Base-by-base conservation (phyloP, 352 stramenopile species). In the Vaucheria bursata region DNA sequence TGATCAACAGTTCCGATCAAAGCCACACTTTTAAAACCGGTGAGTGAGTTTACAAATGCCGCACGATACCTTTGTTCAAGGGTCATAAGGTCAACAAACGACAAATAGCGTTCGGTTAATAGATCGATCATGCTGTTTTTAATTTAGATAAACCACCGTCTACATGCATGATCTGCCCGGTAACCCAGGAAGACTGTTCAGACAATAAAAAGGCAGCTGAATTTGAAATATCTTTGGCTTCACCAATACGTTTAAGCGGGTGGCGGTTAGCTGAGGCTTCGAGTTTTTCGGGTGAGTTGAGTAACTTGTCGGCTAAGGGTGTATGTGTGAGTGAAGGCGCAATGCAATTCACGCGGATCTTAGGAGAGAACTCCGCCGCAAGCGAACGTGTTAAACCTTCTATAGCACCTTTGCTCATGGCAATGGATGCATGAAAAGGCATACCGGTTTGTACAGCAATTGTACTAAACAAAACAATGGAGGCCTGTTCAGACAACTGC, bases 391-490 rank as follows among this genome's bases (percentile, higher is more conserved):
- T 84, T 1, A 84, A 40, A 31, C 79, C 79, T 73, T 84, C 79
- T 33, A 84, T 18, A 7, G 37, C 79, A 32, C 35, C 79, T 45
- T 84, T 84, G 32, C 4, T 45, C 5, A 68, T 71, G 50, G 37
- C 69, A 52, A 84, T 84, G 25, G 84, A 50, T 35, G 39, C 12
- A 69, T 84, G 79, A 35, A 76, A 80, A n/a, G 79, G 49, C 12
- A 84, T 80, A 8, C 79, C 79, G 37, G 31, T 35, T 52, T 59
- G 52, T 29, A 65, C 79, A 33, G 79, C 79, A n/a, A 84, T 71
- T 36, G 64, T 84, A 36, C 65, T 81, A 53, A 84, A 84, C n/a
- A 84, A 79, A 12, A 84, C 79, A 36, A 79, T 64, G 59, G n/a
- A n/a, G n/a, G n/a, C n/a, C n/a, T n/a, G n/a, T n/a, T n/a, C n/a